These are phyloP conservation scores for Lachnellula subtilissima DNA, from an alignment of 2,329 filamentous ascomycete genomes.

Conservation along the genomic window DNA sequence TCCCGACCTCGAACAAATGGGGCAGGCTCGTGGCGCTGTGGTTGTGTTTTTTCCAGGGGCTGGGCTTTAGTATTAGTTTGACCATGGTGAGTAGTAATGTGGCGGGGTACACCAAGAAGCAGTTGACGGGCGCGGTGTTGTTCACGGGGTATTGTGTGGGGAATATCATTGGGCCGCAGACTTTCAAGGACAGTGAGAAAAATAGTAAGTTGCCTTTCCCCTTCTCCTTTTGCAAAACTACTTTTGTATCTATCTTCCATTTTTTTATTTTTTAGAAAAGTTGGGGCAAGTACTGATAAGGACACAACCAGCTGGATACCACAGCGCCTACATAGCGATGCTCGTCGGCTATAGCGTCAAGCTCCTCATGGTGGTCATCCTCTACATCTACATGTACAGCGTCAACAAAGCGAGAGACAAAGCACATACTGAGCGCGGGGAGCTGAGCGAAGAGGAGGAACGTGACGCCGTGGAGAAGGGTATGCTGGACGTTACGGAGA, in stretches of 20 bases:
- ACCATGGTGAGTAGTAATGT: constrained; percentile 50
- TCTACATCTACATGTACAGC: constrained; percentile 52
- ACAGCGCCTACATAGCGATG: constrained; percentile 38
- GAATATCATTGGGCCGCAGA: constrained; percentile 45
- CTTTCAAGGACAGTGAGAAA: constrained; percentile 25
- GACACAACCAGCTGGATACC: constrained; percentile 28
- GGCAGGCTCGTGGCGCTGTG: constrained; percentile 52
- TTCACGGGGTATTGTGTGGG: constrained; percentile 51
- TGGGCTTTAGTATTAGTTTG: constrained; percentile 49
- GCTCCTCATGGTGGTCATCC: constrained; percentile 41
- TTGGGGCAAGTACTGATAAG: constrained; percentile 4
- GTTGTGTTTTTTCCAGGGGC: constrained; percentile 50
- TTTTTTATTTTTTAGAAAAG: constrained; percentile 2
- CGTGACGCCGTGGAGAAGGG: constrained; percentile 48
- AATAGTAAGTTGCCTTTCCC: constrained; percentile 16
- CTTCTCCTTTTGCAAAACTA: not conserved
- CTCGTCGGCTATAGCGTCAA: constrained; percentile 52
- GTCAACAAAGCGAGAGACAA: constrained; percentile 51
- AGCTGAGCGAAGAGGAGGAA: constrained; percentile 39
- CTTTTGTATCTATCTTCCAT: not conserved
- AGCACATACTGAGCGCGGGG: constrained; percentile 31
- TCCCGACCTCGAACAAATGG: constrained; percentile 49
- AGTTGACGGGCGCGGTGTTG: constrained; percentile 45
- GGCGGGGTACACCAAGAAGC: constrained; percentile 52
- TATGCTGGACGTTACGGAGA: constrained; percentile 51